Evolutionary conservation across 208 protist species (phyloP), one percentile per base, ranked within the genome.

Genomic region (Leishmania major): DNA sequence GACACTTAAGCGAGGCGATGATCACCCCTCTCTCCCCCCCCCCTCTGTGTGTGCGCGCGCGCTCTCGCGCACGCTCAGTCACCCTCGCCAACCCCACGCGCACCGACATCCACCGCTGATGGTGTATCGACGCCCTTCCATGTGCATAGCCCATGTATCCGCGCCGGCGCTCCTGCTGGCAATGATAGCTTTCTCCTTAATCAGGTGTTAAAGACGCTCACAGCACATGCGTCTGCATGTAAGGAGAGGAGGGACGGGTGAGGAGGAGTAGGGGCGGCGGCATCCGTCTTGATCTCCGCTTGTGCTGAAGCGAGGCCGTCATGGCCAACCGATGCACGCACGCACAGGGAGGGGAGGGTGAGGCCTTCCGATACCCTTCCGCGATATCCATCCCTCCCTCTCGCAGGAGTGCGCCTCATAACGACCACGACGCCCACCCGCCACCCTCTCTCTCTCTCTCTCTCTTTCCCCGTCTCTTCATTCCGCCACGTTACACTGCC

Each of bases 401-500:
- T 47, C 66, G 31, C 22, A 45, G 11, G 15, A 25, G 17, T 47
- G 31, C 22, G 66, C 8, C 31, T 55, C 51, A 8, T 71, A 11
- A n/a, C 37, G 2, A 35, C n/a, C 2, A 43, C n/a, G 15, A 43
- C 15, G 7, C 0, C 69, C 69, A 10, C 40, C 69, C n/a, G 37
- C 71, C 72, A 76, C 47, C 2, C 13, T 49, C 40, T 60, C 40
- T 31, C 43, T 78, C 51, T 71, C 47, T 11, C 13, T 59, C 40
- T 60, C 40, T 31, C 43, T 80, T 0, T 1, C 25, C 6, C 64
- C 7, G 40, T 69, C 45, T 62, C 35, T 4, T 73, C 88, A 83
- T 67, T 84, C 87, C 31, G 90, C 87, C 31, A 92, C 90, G 76
- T 90, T 93, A 76, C 91, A 96, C 64, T 94, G 90, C 2, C 92